phyloP scores from a whole-genome alignment of 2,329 filamentous ascomycete species.

The Pestalotiopsis sp. region DNA sequence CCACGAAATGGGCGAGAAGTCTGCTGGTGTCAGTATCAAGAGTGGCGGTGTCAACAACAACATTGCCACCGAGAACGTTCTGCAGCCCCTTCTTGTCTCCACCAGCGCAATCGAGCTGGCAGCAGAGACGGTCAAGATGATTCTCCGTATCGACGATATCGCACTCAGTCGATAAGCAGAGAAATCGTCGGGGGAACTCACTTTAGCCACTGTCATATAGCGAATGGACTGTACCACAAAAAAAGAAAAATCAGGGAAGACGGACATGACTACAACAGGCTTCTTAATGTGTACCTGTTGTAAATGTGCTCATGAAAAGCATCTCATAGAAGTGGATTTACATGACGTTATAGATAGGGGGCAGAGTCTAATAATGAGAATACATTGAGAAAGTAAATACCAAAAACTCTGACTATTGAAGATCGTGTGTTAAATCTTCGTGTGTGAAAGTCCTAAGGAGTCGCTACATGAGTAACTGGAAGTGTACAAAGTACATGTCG shows the following conservation, averaged over 20 bases:
- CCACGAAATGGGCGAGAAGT: slow-evolving; percentile 93
- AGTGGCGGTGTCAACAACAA: slow-evolving; percentile 95
- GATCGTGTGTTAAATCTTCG: no score
- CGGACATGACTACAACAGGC: neutral
- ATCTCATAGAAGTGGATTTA: slow-evolving; percentile 5
- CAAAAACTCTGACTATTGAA: neutral
- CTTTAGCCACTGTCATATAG: neutral
- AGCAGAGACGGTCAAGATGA: slow-evolving; percentile 98
- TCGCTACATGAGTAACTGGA: no score
- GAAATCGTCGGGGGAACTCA: neutral
- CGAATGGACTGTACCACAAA: neutral
- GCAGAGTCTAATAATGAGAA: slow-evolving; percentile 1
- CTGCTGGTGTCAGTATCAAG: slow-evolving; percentile 97
- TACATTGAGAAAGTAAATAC: neutral
- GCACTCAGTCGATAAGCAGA: slow-evolving; percentile 59
- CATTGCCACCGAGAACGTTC: slow-evolving; percentile 94
- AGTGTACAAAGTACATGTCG: no score
- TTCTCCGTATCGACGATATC: slow-evolving; percentile 69
- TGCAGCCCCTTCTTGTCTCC: slow-evolving; percentile 94
- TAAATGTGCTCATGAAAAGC: neutral
- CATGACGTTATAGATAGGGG: slow-evolving; percentile 5
- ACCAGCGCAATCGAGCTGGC: slow-evolving; percentile 97
- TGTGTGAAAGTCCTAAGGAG: no score
- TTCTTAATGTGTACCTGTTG: neutral
- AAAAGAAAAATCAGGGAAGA: neutral